Conservation (phyloP, 495 filamentous ascomycete genomes). For the Achaetomiella virescens region DNA sequence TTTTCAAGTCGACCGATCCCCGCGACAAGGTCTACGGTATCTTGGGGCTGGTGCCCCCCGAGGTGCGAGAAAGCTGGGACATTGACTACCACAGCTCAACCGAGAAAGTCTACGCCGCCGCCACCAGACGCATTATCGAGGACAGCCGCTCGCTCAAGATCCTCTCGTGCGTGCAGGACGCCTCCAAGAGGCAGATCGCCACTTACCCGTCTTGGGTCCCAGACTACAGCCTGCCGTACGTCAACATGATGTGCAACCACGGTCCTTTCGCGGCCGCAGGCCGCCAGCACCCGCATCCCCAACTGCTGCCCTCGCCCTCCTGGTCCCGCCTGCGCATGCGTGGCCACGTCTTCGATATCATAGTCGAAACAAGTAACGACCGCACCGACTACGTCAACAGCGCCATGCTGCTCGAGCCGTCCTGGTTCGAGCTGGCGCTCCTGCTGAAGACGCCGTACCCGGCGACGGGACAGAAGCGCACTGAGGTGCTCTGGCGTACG, state of each 20-base stretch:
- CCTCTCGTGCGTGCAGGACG: conserved; percentile 9
- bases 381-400: conserved; percentile 11
- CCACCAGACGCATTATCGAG: conserved; percentile 7
- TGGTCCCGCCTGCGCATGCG: conserved; percentile 4
- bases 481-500: conserved; percentile 15
- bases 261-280: background rate
- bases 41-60: background rate
- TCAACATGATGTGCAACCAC: conserved; percentile 13
- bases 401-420: conserved; percentile 6
- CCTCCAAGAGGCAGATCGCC: conserved; percentile 1
- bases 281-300: background rate
- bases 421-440: conserved; percentile 8
- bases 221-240: conserved; percentile 9
- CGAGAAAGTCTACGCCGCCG: conserved; percentile 1
- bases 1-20: conserved; percentile 8
- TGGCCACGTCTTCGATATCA: conserved; percentile 1
- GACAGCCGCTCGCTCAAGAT: conserved; percentile 2
- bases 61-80: background rate
- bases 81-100: conserved; percentile 8
- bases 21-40: conserved; percentile 16
- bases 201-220: conserved; percentile 10
- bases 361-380: conserved; percentile 4
- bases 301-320: background rate
- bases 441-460: conserved; percentile 7
- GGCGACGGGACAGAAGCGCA: background rate